These are phyloP conservation scores for Botrytis pseudocinerea DNA, from an alignment of 2,329 filamentous ascomycete species.

Conservation along the genomic window DNA sequence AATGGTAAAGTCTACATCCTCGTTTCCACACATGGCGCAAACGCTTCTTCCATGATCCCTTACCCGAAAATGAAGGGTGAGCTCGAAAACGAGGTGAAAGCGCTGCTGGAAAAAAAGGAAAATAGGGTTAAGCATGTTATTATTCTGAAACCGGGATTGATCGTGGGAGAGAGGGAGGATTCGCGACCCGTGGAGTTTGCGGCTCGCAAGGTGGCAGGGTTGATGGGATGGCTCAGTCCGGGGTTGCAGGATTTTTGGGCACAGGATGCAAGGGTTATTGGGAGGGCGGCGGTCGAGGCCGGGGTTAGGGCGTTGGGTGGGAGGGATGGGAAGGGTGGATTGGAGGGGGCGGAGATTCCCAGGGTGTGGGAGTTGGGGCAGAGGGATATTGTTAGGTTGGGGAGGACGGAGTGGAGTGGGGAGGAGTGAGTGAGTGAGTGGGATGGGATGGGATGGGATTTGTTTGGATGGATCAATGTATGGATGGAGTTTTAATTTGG, in stretches of 20 bases:
- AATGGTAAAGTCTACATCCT: constrained; percentile 57
- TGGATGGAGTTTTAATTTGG: neutral
- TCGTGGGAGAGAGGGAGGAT: constrained; percentile 69
- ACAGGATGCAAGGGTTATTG: constrained; percentile 64
- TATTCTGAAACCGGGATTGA: constrained; percentile 74
- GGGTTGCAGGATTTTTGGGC: constrained; percentile 63
- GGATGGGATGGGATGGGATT: neutral
- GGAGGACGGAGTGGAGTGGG: constrained; percentile 45
- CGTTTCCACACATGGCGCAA: constrained; percentile 46
- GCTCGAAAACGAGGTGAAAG: constrained; percentile 75
- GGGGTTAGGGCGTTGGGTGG: constrained; percentile 49
- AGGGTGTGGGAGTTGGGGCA: constrained; percentile 51
- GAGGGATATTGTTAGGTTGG: constrained; percentile 53
- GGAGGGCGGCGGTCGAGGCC: constrained; percentile 52
- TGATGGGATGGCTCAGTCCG: constrained; percentile 55
- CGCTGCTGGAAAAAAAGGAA: constrained; percentile 43
- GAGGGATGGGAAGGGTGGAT: constrained; percentile 48
- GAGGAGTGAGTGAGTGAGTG: neutral
- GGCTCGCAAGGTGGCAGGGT: constrained; percentile 55
- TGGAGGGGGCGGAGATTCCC: constrained; percentile 43
- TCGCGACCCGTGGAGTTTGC: constrained; percentile 59
- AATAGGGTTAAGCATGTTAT: constrained; percentile 73
- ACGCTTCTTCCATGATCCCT: constrained; percentile 52
- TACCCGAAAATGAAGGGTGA: constrained; percentile 80
- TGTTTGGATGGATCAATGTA: neutral